Conservation (phyloP, 345 rosid species). For the Alliaria petiolata region DNA sequence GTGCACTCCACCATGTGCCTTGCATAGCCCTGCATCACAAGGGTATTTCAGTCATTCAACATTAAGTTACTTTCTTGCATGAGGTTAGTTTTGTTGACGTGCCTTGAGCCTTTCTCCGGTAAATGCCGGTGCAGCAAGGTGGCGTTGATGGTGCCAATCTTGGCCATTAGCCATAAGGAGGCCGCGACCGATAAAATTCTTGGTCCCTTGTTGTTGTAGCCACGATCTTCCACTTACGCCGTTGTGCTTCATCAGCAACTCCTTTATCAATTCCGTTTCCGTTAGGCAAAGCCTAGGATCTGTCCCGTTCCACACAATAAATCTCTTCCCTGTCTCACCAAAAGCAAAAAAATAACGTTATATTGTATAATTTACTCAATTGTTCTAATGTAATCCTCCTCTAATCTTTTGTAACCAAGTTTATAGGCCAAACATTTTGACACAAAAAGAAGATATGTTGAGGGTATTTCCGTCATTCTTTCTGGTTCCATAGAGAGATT, state of each 20-base stretch:
- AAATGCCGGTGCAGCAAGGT: slow-evolving; percentile 57
- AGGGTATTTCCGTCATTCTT: too few relatives aligned
- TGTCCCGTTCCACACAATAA: slow-evolving; percentile 81
- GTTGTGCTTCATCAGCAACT: slow-evolving; percentile 64
- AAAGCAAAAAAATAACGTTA: not conserved
- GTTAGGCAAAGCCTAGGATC: slow-evolving; percentile 89
- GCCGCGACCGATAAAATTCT: slow-evolving; percentile 80
- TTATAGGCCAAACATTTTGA: too few relatives aligned
- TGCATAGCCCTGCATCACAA: slow-evolving; percentile 50
- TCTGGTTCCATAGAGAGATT: too few relatives aligned
- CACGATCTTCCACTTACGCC: slow-evolving; percentile 81
- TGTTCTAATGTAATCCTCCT: not conserved
- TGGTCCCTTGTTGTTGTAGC: slow-evolving; percentile 88
- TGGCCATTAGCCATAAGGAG: slow-evolving; percentile 75
- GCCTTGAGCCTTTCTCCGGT: slow-evolving; percentile 63
- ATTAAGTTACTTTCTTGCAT: not conserved
- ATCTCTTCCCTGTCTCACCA: slow-evolving; percentile 61
- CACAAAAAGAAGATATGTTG: too few relatives aligned
- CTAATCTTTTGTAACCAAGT: not conserved
- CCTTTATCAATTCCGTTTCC: slow-evolving; percentile 78
- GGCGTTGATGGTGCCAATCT: slow-evolving; percentile 67
- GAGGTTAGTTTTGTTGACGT: slow-evolving; percentile 4
- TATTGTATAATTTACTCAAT: too few relatives aligned
- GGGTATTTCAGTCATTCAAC: not conserved
- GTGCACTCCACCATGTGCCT: slow-evolving; percentile 89